Conservation (phyloP, 106 monocot species). For the Acorus gramineus region DNA sequence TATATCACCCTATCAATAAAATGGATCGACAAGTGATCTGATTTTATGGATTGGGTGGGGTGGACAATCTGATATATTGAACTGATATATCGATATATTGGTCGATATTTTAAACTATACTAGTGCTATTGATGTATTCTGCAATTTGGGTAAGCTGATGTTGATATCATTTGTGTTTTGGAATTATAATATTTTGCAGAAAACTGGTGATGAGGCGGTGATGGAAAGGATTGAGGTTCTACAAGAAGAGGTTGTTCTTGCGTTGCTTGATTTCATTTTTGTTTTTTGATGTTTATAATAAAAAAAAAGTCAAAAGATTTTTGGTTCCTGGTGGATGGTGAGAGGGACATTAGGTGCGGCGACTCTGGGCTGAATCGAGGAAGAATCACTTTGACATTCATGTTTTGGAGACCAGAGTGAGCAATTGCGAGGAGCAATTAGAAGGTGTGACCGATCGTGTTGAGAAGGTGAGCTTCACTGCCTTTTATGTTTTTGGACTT, state of each 20-base stretch:
- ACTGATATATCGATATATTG: no score
- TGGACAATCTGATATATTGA: no score
- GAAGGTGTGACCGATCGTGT: constrained; percentile 39
- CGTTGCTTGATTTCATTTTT: constrained; percentile 4
- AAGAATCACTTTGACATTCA: constrained; percentile 60
- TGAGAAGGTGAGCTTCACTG: constrained; percentile 36
- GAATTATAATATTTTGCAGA: no score
- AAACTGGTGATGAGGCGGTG: no score
- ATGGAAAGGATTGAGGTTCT: constrained; percentile 18
- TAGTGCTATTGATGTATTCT: no score
- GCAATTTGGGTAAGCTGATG: no score
- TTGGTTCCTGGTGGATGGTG: neutral
- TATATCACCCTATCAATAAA: no score
- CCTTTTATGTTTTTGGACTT: no score
- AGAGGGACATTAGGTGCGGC: constrained; percentile 24
- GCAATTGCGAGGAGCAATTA: constrained; percentile 41
- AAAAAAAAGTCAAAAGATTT: neutral
- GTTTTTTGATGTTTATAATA: neutral
- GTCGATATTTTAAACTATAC: no score
- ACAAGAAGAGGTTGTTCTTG: constrained; percentile 54
- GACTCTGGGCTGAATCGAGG: constrained; percentile 56
- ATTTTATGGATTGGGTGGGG: no score
- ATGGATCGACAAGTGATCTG: no score
- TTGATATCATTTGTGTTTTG: no score
- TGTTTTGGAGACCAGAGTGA: constrained; percentile 31